Evolutionary conservation across 139 green algal genomes (phyloP).

Genomic region (Cymbomonas tetramitiformis): DNA sequence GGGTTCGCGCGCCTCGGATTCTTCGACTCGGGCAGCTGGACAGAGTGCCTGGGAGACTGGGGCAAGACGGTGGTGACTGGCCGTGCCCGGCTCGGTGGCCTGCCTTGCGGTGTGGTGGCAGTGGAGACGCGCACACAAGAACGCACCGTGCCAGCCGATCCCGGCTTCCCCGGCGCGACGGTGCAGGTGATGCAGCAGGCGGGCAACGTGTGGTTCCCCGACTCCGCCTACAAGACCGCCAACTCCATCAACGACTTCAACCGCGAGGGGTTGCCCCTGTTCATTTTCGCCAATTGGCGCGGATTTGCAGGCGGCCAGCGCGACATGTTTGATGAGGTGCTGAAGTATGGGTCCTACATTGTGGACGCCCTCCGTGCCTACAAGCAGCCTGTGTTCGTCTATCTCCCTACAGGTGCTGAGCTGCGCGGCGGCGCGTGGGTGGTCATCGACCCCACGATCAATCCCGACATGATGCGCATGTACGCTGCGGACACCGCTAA

Average conservation of each 20-base stretch:
- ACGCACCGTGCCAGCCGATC: constrained; percentile 69
- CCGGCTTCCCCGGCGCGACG: constrained; percentile 37
- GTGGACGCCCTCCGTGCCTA: constrained; percentile 79
- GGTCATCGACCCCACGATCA: constrained; percentile 83
- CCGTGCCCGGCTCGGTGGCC: constrained; percentile 67
- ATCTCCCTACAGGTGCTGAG: constrained; percentile 73
- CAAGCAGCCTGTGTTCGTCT: constrained; percentile 73
- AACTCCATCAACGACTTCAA: constrained; percentile 86
- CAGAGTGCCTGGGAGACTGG: constrained; percentile 71
- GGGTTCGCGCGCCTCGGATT: no score
- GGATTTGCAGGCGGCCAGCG: constrained; percentile 82
- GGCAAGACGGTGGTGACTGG: constrained; percentile 74
- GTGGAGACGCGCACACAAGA: constrained; percentile 68
- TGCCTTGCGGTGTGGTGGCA: constrained; percentile 75
- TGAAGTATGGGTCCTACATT: constrained; percentile 81
- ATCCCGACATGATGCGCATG: constrained; percentile 40
- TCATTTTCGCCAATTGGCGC: constrained; percentile 91
- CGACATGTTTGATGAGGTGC: constrained; percentile 85
- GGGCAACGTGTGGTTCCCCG: constrained; percentile 86
- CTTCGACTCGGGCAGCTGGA: constrained; percentile 77
- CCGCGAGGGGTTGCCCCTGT: constrained; percentile 75
- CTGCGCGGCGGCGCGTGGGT: constrained; percentile 87
- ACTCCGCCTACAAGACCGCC: constrained; percentile 82
- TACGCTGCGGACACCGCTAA: constrained; percentile 27
- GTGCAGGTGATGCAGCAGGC: constrained; percentile 23